Evolutionary conservation across 306 rosid species (phyloP).

Genomic region (Cyamopsis tetragonoloba): DNA sequence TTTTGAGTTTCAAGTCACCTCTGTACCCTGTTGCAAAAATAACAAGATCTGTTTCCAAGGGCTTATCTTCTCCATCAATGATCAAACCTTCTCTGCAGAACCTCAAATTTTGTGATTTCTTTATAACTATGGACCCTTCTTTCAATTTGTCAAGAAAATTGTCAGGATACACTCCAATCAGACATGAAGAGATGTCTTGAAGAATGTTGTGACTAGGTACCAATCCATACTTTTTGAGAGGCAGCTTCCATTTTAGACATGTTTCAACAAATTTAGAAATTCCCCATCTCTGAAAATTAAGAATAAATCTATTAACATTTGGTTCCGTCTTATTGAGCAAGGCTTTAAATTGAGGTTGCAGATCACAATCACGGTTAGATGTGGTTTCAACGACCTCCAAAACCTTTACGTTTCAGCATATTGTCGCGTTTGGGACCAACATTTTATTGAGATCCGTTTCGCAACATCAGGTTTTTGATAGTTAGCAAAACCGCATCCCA

Average conservation of each 20-base stretch:
- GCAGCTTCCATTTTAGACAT: constrained; percentile 43
- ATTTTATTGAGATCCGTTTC: too few relatives aligned
- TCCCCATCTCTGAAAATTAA: constrained; percentile 45
- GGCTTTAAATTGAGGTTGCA: too few relatives aligned
- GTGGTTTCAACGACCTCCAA: too few relatives aligned
- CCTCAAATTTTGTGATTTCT: constrained; percentile 34
- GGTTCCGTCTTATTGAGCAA: too few relatives aligned
- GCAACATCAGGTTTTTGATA: too few relatives aligned
- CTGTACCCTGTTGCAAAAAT: constrained; percentile 54
- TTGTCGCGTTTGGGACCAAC: too few relatives aligned
- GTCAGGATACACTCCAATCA: constrained; percentile 28
- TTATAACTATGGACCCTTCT: constrained; percentile 47
- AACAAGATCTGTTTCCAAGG: constrained; percentile 40
- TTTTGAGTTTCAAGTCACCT: constrained; percentile 46
- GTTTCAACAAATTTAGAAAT: constrained; percentile 33
- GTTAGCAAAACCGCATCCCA: too few relatives aligned
- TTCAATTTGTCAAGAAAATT: constrained; percentile 34
- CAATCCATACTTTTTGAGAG: constrained; percentile 40
- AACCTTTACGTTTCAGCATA: too few relatives aligned
- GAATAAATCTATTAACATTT: too few relatives aligned
- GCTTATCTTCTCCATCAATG: constrained; percentile 37
- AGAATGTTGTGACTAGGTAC: constrained; percentile 41
- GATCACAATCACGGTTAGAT: too few relatives aligned
- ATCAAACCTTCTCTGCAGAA: constrained; percentile 45
- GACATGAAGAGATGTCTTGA: constrained; percentile 36